These are phyloP conservation scores for Cryptosporidium baileyi DNA, from an alignment of 169 alveolate genomes.

Conservation along the genomic window DNA sequence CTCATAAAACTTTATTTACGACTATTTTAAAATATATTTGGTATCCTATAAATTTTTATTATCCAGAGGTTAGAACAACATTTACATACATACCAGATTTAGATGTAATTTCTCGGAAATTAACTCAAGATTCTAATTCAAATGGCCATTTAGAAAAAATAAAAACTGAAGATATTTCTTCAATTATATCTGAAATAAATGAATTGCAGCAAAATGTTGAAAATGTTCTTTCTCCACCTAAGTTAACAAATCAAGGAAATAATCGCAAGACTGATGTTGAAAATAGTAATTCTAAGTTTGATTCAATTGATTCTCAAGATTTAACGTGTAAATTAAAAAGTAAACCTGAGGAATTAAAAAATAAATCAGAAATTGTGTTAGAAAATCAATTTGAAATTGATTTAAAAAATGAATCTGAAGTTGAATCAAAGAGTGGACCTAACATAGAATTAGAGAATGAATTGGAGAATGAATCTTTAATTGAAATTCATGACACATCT, in stretches of 20 bases:
- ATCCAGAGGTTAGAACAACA: neutral
- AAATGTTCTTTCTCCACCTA: neutral
- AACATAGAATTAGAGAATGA: neutral
- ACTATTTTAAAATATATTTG: constrained; percentile 4
- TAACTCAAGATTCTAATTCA: neutral
- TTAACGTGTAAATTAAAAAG: neutral
- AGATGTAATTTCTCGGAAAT: neutral
- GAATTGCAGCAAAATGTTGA: neutral
- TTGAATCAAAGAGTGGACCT: neutral
- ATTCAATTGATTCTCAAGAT: neutral
- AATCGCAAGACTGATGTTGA: too few relatives aligned
- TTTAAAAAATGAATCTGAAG: neutral
- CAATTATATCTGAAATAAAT: constrained; percentile 19
- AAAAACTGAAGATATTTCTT: neutral
- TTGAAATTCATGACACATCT: neutral
- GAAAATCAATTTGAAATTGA: neutral
- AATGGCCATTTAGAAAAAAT: neutral
- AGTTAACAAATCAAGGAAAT: too few relatives aligned
- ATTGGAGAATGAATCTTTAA: too few relatives aligned
- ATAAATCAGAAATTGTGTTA: neutral
- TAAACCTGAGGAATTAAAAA: neutral
- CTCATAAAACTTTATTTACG: neutral
- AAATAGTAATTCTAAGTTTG: neutral
- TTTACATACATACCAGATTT: constrained; percentile 18
- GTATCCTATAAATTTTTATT: constrained; percentile 10